Evolutionary conservation across 2,329 filamentous ascomycete genomes (phyloP), one percentile per base, ranked within the genome.

Genomic region (Clarireedia paspali): DNA sequence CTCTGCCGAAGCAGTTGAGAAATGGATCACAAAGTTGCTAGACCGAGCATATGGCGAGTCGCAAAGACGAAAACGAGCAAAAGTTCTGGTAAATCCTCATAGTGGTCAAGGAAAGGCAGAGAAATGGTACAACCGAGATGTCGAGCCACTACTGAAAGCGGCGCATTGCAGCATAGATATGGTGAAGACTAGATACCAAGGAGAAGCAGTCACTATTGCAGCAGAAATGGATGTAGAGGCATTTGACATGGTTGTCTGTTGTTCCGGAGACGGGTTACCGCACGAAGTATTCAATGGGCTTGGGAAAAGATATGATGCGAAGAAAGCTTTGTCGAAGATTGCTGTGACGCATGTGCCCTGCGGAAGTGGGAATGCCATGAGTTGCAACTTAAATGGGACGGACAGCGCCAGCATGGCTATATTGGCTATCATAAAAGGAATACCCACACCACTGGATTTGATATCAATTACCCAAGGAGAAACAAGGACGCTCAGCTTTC

Each of bases 271-370:
- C 65, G 94, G 94, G 9, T 77, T 96, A 40, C 87, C 90, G 0
- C 87, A 96, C 69, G 94, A 99, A 71, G 87, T 96, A 7, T 96
- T 96, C 75, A 97, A 99, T 68, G 94, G 94, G 0, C 74, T 99
- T 34, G 91, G 82, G 14, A 86, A 83, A 71, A 84, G 90, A 40
- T 68, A 78, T 4, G 88, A 96, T 71, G 91, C 91, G 20, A 76
- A 78, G 34, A 79, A 79, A 55, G 94, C 92, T 0, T 73, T 99
- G 58, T 74, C 77, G 23, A 88, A 85, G 65, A 74, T 97, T 14
- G 89, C 94, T 0, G 84, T 99, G 2, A 86, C 85, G 23, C 89
- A 96, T 67, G 78, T 99, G 38, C 94, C 94, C 1, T 95, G 91
- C 67, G 94, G 94, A 14, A 94, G 89, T 50, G 94, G 94, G 5